A percentile compares a stretch with the other conserved stretches of the same genome.
phyloP scores from a whole-genome alignment of 148 eudicot genomes.

The Chenopodium quinoa region DNA sequence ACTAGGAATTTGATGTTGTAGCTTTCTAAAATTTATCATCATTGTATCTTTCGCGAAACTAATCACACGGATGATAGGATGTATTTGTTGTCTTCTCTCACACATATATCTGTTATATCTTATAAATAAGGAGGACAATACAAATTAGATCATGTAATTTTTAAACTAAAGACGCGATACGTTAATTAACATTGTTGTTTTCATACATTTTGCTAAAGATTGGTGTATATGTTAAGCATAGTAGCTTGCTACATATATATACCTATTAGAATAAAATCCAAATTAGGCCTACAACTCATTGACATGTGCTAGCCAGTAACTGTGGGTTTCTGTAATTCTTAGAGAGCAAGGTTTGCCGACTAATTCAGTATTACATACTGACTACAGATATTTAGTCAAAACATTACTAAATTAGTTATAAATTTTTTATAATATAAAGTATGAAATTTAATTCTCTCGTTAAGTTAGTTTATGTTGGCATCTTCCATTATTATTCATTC shows the following conservation, averaged over 20 bases:
- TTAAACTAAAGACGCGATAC: too few relatives aligned
- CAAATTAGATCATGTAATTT: too few relatives aligned
- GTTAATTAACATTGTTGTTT: not conserved
- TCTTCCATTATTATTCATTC: not conserved
- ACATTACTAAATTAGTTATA: not conserved
- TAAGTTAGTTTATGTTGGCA: conserved; percentile 7
- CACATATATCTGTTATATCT: too few relatives aligned
- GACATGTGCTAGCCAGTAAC: conserved; percentile 23
- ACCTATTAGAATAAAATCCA: conserved; percentile 39
- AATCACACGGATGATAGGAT: too few relatives aligned
- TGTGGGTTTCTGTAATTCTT: conserved; percentile 35
- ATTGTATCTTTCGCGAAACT: too few relatives aligned
- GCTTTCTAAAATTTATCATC: too few relatives aligned
- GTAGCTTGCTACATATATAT: conserved; percentile 33
- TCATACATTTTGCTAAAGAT: not conserved
- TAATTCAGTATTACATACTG: not conserved
- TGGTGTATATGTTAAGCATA: conserved; percentile 12
- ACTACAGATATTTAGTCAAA: conserved; percentile 35
- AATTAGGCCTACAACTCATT: conserved; percentile 25
- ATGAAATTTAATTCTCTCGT: not conserved
- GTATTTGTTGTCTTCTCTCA: too few relatives aligned
- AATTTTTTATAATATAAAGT: not conserved
- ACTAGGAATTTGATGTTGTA: too few relatives aligned
- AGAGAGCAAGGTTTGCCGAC: conserved; percentile 27
- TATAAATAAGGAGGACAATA: too few relatives aligned